Base-by-base conservation (phyloP, 139 green algal genomes). In the Chlorella vulgaris region DNA sequence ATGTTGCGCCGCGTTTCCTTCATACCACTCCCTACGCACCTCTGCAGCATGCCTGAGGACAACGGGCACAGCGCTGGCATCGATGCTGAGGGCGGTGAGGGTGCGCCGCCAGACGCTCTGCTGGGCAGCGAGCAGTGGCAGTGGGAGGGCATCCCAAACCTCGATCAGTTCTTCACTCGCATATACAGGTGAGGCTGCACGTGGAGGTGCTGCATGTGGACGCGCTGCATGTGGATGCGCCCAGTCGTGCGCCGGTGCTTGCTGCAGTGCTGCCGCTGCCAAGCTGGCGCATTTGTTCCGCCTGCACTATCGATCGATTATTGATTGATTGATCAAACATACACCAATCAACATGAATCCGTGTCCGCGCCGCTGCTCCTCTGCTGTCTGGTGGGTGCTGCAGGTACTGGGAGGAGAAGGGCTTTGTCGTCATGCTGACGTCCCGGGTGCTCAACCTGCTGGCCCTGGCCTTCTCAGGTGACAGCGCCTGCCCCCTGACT, bases 381-480 rank as follows among this genome's bases (percentile, higher is more conserved):
- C n/a, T n/a, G n/a, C n/a, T n/a, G n/a, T n/a, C n/a, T n/a, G n/a
- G n/a, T n/a, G n/a, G n/a, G n/a, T n/a, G n/a, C n/a, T 38, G 73
- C 85, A 96, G 91, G 68, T 97, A 96, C 84, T 96, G 92, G 89
- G 86, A 93, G 38, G 89, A 92, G 42, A 94, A 94, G 84, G 94
- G 94, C 7, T 91, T 96, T 29, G 68, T 43, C 18, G 84, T 88
- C 21, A 93, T 96, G n/a, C 26, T 94, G 29, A 42, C 90, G 28
- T 80, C 88, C 0, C 90, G 92, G 7, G 61, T 95, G 7, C 84
- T 97, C 38, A 98, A 98, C 83, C 81, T 98, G 58, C 39, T 90
- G 31, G 94, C 93, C 0, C 89, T 99, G n/a, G 91, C 74, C 21
- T 99, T 99, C 90, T 98, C 95, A 0, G 91, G 93, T 87, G 21